phyloP scores from a whole-genome alignment of 1,284 basidiomycete genomes.

The Golubevia sp. region DNA sequence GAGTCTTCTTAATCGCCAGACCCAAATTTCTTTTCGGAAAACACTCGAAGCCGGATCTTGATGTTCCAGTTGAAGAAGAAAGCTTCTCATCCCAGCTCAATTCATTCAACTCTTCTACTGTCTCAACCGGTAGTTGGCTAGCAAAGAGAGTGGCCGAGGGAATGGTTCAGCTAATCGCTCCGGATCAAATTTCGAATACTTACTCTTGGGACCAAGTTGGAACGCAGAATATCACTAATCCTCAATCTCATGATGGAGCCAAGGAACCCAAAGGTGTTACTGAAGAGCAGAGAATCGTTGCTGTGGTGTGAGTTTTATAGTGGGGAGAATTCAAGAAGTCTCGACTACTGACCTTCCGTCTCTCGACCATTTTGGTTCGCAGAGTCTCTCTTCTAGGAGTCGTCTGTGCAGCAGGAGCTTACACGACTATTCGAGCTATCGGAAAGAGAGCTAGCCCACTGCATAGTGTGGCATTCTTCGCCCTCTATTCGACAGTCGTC shows the following conservation, averaged over 20 bases:
- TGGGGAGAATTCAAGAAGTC: too few relatives aligned
- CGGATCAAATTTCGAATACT: neutral
- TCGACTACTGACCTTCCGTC: too few relatives aligned
- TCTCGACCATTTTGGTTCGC: too few relatives aligned
- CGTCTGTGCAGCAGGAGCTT: conserved; percentile 70
- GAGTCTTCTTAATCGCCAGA: conserved; percentile 68
- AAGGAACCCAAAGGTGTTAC: conserved; percentile 29
- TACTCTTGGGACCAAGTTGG: neutral
- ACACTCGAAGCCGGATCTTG: conserved; percentile 4
- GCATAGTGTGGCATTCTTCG: conserved; percentile 74
- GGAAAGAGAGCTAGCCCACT: conserved; percentile 75
- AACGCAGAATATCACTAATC: neutral
- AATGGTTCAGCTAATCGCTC: neutral
- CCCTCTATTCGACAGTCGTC: conserved; percentile 69
- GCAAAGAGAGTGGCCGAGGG: neutral
- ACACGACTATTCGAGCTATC: conserved; percentile 72
- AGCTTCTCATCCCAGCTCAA: too few relatives aligned
- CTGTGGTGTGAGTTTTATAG: conserved; percentile 64
- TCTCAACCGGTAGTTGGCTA: neutral
- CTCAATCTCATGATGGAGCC: neutral
- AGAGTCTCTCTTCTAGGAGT: conserved; percentile 68
- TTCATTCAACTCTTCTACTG: neutral
- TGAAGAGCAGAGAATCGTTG: conserved; percentile 65
- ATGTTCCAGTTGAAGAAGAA: neutral
- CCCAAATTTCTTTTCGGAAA: conserved; percentile 33